Conservation (phyloP, 148 eudicot genomes). For the Camellia japonica region DNA sequence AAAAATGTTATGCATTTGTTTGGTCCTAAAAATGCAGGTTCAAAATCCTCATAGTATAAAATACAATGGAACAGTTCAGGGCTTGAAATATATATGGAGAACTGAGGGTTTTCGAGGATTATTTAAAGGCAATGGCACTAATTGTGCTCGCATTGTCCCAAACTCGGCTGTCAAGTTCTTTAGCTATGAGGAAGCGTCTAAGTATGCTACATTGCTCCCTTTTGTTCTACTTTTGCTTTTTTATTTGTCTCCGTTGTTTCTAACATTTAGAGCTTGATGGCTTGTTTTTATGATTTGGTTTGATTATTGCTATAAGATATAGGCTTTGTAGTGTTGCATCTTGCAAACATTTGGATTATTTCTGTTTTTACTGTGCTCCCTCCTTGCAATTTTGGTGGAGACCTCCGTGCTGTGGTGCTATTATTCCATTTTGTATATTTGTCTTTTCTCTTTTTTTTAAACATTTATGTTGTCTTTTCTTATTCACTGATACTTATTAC, state of each 20-base stretch:
- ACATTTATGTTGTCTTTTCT: too few relatives aligned
- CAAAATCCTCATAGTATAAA: slow-evolving; percentile 86
- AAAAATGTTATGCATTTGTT: slow-evolving; percentile 8
- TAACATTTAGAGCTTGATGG: background rate
- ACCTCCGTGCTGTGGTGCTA: too few relatives aligned
- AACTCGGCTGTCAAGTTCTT: slow-evolving; percentile 95
- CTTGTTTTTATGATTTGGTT: background rate
- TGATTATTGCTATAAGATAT: too few relatives aligned
- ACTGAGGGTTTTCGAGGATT: slow-evolving; percentile 89
- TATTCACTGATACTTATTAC: too few relatives aligned
- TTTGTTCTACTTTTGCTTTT: background rate
- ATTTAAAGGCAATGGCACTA: slow-evolving; percentile 93
- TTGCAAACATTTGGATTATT: too few relatives aligned
- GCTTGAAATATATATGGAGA: slow-evolving; percentile 84
- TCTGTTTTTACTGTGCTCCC: too few relatives aligned
- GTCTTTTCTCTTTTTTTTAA: too few relatives aligned
- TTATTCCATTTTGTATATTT: too few relatives aligned
- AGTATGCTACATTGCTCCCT: slow-evolving; percentile 40
- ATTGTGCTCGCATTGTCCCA: slow-evolving; percentile 94
- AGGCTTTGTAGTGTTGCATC: too few relatives aligned
- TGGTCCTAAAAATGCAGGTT: slow-evolving; percentile 48
- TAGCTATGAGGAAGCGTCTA: slow-evolving; percentile 90
- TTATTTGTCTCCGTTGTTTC: background rate
- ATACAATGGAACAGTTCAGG: slow-evolving; percentile 80
- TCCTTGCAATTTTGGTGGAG: too few relatives aligned